Base-by-base conservation (phyloP, 1,284 basidiomycete species). In the Chalciporus sp. region DNA sequence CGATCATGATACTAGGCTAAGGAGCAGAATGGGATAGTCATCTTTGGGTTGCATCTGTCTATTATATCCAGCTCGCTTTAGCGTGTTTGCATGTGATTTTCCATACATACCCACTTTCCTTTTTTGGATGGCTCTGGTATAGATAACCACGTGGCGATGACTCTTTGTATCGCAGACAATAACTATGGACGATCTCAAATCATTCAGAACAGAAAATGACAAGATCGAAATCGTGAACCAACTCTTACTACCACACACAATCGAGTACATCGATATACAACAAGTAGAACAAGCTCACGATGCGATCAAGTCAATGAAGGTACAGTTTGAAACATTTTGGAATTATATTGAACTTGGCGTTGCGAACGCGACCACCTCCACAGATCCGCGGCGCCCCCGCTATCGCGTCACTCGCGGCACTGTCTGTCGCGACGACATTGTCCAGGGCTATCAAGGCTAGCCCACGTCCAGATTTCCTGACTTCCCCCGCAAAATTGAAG, bases 271-370 rank as follows among this genome's bases (percentile, higher is more conserved):
- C 40, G 72, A 79, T 42, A 86, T 96, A 47, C 75, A 81, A 31
- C 82, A 85, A 17, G 78, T 92, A 54, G 84, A 93, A 56, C 82
- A 94, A 49, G 94, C 94, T 0, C 88, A 91, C 71, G 89, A 92
- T 67, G 94, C 93, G 7, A 96, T 96, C 74, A 94, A 92, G 74
- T 80, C 87, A 12, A 96, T 97, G 94, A 92, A 92, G 80, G 91
- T 86, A 35, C 72, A 47, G 47, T 35, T 11, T 16, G 3, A 17
- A 35, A 33, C 7, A 2, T 11, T 4, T 27, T 1, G 2, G 3
- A 23, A 23, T 23, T 6, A 23, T 23, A 23, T 23, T 4, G 12
- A 14, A n/a, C 40, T 10, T 44, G 33, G 20, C 3, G 31, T 2
- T 41, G n/a, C 42, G 12, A 33, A 14, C 31, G 12, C 31, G 31